Evolutionary conservation across 768 basidiomycete genomes (phyloP), one percentile per base, ranked within the genome.

Genomic region (Cyclocybe cylindracea): DNA sequence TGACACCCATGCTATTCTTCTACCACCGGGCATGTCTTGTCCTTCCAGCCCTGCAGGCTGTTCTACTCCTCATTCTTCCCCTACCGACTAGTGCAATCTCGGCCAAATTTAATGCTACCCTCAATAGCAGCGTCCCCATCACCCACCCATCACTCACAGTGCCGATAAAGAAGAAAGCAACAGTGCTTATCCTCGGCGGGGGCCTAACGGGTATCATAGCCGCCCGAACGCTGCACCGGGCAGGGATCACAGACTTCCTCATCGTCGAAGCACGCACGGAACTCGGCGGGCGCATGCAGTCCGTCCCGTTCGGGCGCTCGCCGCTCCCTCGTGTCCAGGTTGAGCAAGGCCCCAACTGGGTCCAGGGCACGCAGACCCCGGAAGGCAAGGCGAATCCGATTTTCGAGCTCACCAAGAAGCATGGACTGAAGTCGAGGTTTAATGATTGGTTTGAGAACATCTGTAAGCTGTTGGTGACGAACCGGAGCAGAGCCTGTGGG

Each of bases 201-300:
- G 86, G 86, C 7, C 77, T 87, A 37, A 68, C 86, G 4, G 86
- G 86, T 8, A 69, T 87, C 14, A 83, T 83, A 34, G 84, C 85
- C 8, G 86, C 87, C 10, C 77, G 80, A 29, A 79, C 83, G 0
- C 70, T 86, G 7, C 74, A 84, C 41, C 65, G 76, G 42, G 67
- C 74, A 18, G 82, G 81, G 4, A 74, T 86, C 55, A 54, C 75
- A n/a, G 72, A 84, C 59, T 86, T 84, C 59, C 61, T 84, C 48
- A 72, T 89, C 42, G 60, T 88, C 16, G 86, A 88, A 49, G 86
- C 76, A 1, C 73, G 78, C n/a, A 49, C 61, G 16, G 78, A 79
- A 58, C 72, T 87, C 0, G 86, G 86, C 2, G 87, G 86, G 24
- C 76, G 87, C 10, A 75, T 87, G 77, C 75, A 69, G 55, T 74